Percentiles rank a stretch among this genome's conserved stretches.
These are phyloP conservation scores for Hygrocybe punicea DNA, from an alignment of 768 basidiomycete genomes.

Conservation along the genomic window DNA sequence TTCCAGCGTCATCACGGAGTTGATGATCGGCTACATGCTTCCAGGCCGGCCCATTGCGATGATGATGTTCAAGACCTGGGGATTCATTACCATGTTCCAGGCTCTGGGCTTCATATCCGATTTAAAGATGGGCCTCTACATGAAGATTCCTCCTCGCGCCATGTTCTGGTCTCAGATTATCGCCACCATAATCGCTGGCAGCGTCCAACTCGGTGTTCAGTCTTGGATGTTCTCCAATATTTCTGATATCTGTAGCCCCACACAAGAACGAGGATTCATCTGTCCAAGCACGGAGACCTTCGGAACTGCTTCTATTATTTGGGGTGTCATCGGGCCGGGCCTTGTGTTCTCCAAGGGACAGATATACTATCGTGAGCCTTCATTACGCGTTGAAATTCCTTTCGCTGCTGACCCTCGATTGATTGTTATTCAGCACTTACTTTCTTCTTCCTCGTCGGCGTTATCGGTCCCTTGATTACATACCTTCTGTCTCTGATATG, in stretches of 20 bases:
- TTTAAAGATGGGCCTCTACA: slow-evolving; percentile 77
- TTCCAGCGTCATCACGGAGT: slow-evolving; percentile 66
- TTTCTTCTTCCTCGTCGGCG: too few species aligned
- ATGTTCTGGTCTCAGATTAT: slow-evolving; percentile 37
- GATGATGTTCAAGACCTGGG: slow-evolving; percentile 63
- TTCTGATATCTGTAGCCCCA: slow-evolving; percentile 11
- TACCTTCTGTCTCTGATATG: too few species aligned
- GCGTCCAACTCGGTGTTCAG: slow-evolving; percentile 72
- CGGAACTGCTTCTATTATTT: slow-evolving; percentile 77
- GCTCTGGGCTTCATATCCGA: slow-evolving; percentile 68
- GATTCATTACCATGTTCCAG: background rate
- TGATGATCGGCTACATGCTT: slow-evolving; percentile 74
- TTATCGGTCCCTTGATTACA: too few species aligned
- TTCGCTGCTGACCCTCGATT: too few species aligned
- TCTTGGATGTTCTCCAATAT: slow-evolving; percentile 75
- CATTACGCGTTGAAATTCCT: slow-evolving; percentile 15
- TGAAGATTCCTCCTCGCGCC: slow-evolving; percentile 66
- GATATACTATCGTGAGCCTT: slow-evolving; percentile 47
- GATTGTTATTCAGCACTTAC: background rate
- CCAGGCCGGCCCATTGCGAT: slow-evolving; percentile 79
- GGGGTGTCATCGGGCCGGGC: slow-evolving; percentile 74
- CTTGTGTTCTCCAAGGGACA: slow-evolving; percentile 65
- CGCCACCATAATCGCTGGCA: slow-evolving; percentile 65
- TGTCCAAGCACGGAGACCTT: slow-evolving; percentile 72
- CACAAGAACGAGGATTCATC: slow-evolving; percentile 52